Conservation (phyloP, 2,329 filamentous ascomycete genomes). For the Diaporthe capsici region DNA sequence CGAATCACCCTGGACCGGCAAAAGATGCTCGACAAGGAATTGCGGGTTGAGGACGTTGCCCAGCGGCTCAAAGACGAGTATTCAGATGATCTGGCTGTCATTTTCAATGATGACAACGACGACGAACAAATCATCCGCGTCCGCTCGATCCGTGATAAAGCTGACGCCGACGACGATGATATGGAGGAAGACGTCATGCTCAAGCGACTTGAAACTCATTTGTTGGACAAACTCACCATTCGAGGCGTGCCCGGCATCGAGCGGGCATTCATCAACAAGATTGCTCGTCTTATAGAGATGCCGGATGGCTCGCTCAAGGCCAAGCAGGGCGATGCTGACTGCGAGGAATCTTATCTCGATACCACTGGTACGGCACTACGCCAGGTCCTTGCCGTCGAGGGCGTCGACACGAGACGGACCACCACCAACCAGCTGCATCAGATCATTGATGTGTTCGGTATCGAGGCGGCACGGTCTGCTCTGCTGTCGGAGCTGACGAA, state of each 20-base stretch:
- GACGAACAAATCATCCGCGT: constrained; percentile 96
- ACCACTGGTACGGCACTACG: constrained; percentile 91
- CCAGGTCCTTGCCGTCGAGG: constrained; percentile 86
- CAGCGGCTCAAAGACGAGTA: constrained; percentile 91
- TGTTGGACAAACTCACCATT: constrained; percentile 90
- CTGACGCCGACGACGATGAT: constrained; percentile 74
- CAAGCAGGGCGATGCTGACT: constrained; percentile 79
- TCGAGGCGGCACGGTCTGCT: constrained; percentile 91
- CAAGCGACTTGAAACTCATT: constrained; percentile 90
- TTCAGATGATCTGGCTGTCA: constrained; percentile 85
- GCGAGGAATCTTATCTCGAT: constrained; percentile 95
- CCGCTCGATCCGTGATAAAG: constrained; percentile 79
- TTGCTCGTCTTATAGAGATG: constrained; percentile 75
- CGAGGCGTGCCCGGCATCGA: constrained; percentile 92
- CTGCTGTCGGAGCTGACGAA: constrained; percentile 90
- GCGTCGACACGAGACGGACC: constrained; percentile 87
- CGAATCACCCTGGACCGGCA: constrained; percentile 94
- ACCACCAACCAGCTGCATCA: constrained; percentile 98
- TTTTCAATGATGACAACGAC: constrained; percentile 98
- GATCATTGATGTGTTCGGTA: constrained; percentile 94
- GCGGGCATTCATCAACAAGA: constrained; percentile 92
- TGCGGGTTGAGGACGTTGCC: constrained; percentile 93
- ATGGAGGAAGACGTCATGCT: constrained; percentile 93
- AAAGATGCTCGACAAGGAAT: constrained; percentile 94
- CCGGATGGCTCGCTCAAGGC: constrained; percentile 81